Evolutionary conservation across 495 filamentous ascomycete genomes (phyloP), one percentile per base, ranked within the genome.

Genomic region (Annulohypoxylon bovei): DNA sequence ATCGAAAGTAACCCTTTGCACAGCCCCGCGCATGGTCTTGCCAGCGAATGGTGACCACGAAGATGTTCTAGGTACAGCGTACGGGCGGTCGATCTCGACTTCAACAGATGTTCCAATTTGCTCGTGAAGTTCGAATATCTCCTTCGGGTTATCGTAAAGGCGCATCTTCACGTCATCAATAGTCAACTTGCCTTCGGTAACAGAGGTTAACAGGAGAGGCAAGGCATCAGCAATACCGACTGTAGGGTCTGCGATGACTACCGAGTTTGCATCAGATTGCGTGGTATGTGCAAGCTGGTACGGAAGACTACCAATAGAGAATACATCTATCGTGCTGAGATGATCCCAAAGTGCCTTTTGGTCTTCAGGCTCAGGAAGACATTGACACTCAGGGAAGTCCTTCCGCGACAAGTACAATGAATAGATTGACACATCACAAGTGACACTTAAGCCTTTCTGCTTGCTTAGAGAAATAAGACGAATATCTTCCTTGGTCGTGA

Each of bases 81-180:
- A 91, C 1, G 89, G 86, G 16, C 91, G 86, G 61, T 85, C 87
- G 75, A 94, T 82, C 79, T 94, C 92, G 53, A 94, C 83, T 80
- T 95, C 92, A 28, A 94, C 82, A 9, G 86, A 88, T 58, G 90
- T 88, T 62, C 89, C 90, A 16, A 88, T 81, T 76, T 95, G 92
- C 68, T 95, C 92, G 68, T 95, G 92, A 49, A 95, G 85, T 81
- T 95, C 91, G 64, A 95, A 95, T 67, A 95, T 95, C 71, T 86
- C 87, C 83, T 91, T 93, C 18, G 92, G 92, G 70, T 93, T 94
- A 68, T 93, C 89, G 73, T 95, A 90, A 1, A 95, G 84, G 16
- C 89, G 86, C 27, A 82, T 75, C 60, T 84, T 89, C 75, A 95
- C 83, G 72, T 94, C 91, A 28, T 94, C 90, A 30, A 93, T 78